Conservation (phyloP, 495 filamentous ascomycete species). For the Mycothermus thermophilus region DNA sequence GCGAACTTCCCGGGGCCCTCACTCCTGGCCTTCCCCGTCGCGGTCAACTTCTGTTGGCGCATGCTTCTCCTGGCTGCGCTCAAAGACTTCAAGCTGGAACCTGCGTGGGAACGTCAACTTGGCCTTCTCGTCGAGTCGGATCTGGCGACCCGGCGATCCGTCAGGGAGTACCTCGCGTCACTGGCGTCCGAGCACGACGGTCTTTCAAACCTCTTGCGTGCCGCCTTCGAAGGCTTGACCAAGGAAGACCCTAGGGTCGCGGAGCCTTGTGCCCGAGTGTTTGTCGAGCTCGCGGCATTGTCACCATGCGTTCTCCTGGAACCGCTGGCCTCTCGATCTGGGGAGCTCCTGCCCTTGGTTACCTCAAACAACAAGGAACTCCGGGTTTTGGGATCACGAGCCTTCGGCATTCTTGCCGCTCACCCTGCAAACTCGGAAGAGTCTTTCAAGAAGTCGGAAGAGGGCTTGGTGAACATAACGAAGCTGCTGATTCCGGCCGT, state of each 20-base stretch:
- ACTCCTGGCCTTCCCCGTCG: slow-evolving; percentile 45
- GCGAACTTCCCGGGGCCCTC: slow-evolving; percentile 28
- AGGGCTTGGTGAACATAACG: slow-evolving; percentile 7
- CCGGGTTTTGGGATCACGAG: slow-evolving; percentile 48
- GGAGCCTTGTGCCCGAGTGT: slow-evolving; percentile 42
- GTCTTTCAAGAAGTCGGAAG: slow-evolving; percentile 4
- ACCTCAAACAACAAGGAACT: slow-evolving; percentile 54
- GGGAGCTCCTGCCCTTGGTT: slow-evolving; percentile 42
- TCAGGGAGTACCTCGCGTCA: slow-evolving; percentile 35
- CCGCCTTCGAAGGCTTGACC: slow-evolving; percentile 47
- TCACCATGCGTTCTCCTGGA: slow-evolving; percentile 38
- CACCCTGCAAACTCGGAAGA: slow-evolving; percentile 35
- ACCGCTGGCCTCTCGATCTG: slow-evolving; percentile 32
- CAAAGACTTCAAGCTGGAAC: slow-evolving; percentile 47
- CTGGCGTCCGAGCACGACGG: slow-evolving; percentile 14
- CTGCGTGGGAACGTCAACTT: slow-evolving; percentile 74
- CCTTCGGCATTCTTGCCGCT: slow-evolving; percentile 66
- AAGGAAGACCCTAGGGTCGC: slow-evolving; percentile 32
- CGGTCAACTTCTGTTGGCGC: slow-evolving; percentile 56
- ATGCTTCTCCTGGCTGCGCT: slow-evolving; percentile 65
- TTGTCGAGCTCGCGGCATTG: slow-evolving; percentile 56
- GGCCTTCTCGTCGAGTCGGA: slow-evolving; percentile 55
- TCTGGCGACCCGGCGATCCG: slow-evolving; percentile 40
- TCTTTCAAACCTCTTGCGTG: slow-evolving; percentile 32
- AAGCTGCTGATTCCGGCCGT: slow-evolving; percentile 15